A percentile compares a stretch with the other conserved stretches of the same genome.
Conservation (phyloP, 2,329 filamentous ascomycete genomes). For the Stylonectria norvegica region DNA sequence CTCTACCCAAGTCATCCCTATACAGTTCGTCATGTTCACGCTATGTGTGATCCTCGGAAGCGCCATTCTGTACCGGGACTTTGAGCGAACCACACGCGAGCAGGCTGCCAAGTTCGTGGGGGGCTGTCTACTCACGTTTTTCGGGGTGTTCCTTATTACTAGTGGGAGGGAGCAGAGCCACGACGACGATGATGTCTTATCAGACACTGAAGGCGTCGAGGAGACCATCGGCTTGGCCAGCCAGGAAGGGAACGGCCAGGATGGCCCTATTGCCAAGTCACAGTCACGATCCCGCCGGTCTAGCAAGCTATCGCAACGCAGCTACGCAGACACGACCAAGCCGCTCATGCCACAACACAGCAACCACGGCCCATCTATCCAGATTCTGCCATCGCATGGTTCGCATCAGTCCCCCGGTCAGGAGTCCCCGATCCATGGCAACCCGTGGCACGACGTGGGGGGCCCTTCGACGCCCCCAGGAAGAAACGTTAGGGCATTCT, state of each 20-base stretch:
- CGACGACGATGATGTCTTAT: constrained; percentile 52
- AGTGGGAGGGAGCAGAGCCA: constrained; percentile 66
- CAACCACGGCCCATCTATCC: constrained; percentile 35
- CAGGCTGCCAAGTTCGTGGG: constrained; percentile 83
- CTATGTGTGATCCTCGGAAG: constrained; percentile 93
- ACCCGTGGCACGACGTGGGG: constrained; percentile 42
- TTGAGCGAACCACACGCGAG: constrained; percentile 72
- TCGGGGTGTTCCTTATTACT: constrained; percentile 96
- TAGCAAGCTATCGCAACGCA: constrained; percentile 45
- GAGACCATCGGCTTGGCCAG: constrained; percentile 59
- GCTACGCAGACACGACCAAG: constrained; percentile 40
- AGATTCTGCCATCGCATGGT: constrained; percentile 29
- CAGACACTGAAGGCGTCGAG: constrained; percentile 57
- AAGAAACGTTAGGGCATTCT: constrained; percentile 37
- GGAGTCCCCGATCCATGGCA: constrained; percentile 41
- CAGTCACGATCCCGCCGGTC: constrained; percentile 49
- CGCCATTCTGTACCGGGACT: constrained; percentile 89
- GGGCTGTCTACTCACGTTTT: constrained; percentile 88
- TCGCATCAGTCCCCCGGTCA: constrained; percentile 32
- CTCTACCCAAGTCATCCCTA: constrained; percentile 95
- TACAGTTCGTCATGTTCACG: constrained; percentile 96
- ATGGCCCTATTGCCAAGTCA: constrained; percentile 21
- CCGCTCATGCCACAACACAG: constrained; percentile 35
- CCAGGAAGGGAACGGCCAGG: constrained; percentile 39
- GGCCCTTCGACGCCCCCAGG: constrained; percentile 29